Conservation (phyloP, 176 grass and related monocot species). For the Lolium rigidum region DNA sequence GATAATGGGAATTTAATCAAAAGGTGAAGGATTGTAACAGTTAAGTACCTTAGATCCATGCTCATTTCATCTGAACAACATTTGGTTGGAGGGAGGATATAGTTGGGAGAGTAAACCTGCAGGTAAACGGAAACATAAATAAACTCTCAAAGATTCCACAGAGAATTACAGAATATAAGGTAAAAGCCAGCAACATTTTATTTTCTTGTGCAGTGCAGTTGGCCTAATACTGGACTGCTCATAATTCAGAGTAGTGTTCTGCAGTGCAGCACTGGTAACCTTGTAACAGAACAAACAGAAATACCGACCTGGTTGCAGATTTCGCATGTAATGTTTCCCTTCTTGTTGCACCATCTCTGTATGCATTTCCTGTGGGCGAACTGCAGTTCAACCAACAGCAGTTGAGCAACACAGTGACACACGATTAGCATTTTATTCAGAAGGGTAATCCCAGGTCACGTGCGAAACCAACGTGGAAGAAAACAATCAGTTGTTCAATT, state of each 20-base stretch:
- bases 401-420: conserved; percentile 25
- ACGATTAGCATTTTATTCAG: conserved; percentile 35
- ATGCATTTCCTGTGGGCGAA: conserved; percentile 98
- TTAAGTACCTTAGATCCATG: conserved; percentile 83
- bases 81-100: conserved; percentile 63
- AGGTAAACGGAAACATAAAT: conserved; percentile 30
- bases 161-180: neutral
- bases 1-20: neutral
- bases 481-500: neutral
- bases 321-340: conserved; percentile 97
- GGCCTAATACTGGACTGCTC: neutral
- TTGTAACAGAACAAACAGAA: conserved; percentile 28
- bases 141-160: neutral
- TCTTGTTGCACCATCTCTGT: conserved; percentile 99
- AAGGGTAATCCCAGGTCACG: conserved; percentile 20
- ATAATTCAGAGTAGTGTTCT: neutral
- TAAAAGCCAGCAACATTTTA: neutral
- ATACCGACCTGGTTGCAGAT: conserved; percentile 91
- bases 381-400: conserved; percentile 49
- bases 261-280: neutral
- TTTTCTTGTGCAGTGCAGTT: neutral
- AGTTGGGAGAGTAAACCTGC: conserved; percentile 90
- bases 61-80: conserved; percentile 74
- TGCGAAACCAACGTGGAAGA: neutral
- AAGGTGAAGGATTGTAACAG: neutral